Conservation (phyloP, 177 flowering plant genomes). For the Tripterygium wilfordii region DNA sequence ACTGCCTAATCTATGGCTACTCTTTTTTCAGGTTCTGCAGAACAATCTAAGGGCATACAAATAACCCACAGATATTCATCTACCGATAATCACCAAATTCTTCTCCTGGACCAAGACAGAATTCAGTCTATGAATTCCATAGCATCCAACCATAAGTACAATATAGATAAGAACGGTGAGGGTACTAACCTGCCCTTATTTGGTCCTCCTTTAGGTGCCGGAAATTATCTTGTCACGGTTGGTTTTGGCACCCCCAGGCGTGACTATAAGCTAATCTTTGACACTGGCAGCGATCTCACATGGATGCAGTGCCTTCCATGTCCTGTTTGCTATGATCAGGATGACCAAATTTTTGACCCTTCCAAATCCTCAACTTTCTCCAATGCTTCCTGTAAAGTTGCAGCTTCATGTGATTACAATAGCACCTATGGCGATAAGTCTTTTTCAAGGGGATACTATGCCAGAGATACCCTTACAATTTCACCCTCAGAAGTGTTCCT, state of each 20-base stretch:
- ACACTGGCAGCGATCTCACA: conserved; percentile 16
- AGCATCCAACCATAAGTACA: too few relatives aligned
- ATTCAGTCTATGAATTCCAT: too few relatives aligned
- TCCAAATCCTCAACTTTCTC: not conserved
- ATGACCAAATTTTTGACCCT: conserved; percentile 4
- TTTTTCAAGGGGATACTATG: not conserved
- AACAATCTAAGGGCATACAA: too few relatives aligned
- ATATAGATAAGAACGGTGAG: too few relatives aligned
- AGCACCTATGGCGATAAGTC: too few relatives aligned
- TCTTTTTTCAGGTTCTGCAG: too few relatives aligned
- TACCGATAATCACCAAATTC: too few relatives aligned
- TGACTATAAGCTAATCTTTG: conserved; percentile 3
- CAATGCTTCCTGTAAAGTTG: not conserved
- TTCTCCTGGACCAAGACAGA: too few relatives aligned
- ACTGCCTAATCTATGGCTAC: too few relatives aligned
- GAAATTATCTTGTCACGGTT: not conserved
- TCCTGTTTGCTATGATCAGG: conserved; percentile 6
- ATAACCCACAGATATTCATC: too few relatives aligned
- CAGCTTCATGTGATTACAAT: too few relatives aligned
- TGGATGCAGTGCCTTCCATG: conserved; percentile 27
- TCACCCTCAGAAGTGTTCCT: not conserved
- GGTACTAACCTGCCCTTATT: too few relatives aligned
- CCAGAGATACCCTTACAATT: not conserved
- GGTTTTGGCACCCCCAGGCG: conserved; percentile 13
- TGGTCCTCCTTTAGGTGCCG: not conserved